Percentiles rank a stretch among this genome's conserved stretches.
Conservation (phyloP, 2,329 filamentous ascomycete genomes). For the Clonostachys chloroleuca region DNA sequence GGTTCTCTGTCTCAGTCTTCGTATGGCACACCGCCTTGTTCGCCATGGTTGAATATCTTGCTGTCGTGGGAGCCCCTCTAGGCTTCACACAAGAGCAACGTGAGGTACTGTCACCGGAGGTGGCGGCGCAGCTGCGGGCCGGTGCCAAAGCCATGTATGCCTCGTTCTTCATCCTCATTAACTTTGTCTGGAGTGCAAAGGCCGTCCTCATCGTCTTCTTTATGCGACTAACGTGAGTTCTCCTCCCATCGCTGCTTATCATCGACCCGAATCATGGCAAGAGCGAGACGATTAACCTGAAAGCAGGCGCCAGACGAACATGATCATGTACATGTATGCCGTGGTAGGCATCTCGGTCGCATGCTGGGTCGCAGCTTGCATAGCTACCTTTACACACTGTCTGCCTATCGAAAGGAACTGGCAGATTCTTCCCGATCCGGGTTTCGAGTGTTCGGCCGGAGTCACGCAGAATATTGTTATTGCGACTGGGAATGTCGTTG, state of each 20-base stretch:
- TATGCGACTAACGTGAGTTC: conserved; percentile 1
- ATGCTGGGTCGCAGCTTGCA: conserved; percentile 2
- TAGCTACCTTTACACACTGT: conserved; percentile 1
- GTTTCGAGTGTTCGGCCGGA: conserved; percentile 3
- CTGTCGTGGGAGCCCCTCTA: conserved; percentile 1
- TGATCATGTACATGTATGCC: background rate
- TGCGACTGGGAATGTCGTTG: conserved; percentile 1
- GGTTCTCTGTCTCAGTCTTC: conserved; percentile 3
- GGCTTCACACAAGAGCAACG: conserved; percentile 2
- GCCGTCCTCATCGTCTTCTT: conserved; percentile 1
- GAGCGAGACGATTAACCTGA: background rate
- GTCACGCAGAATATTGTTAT: conserved; percentile 2
- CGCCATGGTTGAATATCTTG: conserved; percentile 2
- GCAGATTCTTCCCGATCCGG: conserved; percentile 3
- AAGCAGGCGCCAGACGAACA: background rate
- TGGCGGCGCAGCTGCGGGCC: background rate
- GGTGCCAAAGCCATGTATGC: conserved; percentile 3
- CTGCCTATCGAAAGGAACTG: conserved; percentile 1
- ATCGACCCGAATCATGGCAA: background rate
- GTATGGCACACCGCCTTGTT: conserved; percentile 2
- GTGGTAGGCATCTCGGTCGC: background rate
- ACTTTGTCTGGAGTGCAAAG: conserved; percentile 3
- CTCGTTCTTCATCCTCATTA: conserved; percentile 3
- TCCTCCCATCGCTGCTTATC: background rate
- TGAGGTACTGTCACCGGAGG: conserved; percentile 1